phyloP scores from a whole-genome alignment of 2,329 filamentous ascomycete species.

The Penicillium decumbens region DNA sequence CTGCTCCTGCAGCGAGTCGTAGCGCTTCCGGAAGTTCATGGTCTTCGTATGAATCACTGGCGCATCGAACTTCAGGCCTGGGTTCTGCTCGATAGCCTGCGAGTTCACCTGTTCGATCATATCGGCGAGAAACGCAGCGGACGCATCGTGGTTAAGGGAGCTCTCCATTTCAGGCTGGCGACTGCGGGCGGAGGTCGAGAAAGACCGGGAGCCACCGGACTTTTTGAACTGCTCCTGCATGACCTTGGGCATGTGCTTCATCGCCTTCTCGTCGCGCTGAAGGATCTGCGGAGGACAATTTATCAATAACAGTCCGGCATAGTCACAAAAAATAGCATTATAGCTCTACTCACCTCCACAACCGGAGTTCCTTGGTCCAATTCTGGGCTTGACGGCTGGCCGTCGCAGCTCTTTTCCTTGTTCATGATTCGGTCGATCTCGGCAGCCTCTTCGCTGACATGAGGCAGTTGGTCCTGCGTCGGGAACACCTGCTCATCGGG shows the following conservation, averaged over 20 bases:
- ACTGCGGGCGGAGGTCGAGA: constrained; percentile 53
- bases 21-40: constrained; percentile 69
- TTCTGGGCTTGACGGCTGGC: constrained; percentile 51
- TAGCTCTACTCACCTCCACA: constrained; percentile 52
- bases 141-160: constrained; percentile 25
- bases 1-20: constrained; percentile 79
- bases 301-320: background rate
- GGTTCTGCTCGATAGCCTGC: constrained; percentile 34
- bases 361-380: constrained; percentile 62
- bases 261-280: constrained; percentile 57
- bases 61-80: constrained; percentile 73
- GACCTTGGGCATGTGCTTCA: constrained; percentile 62
- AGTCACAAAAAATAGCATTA: background rate
- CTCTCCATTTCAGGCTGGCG: constrained; percentile 30
- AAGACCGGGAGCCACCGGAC: constrained; percentile 48
- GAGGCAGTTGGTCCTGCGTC: constrained; percentile 52
- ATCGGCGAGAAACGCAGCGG: constrained; percentile 31
- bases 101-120: constrained; percentile 37
- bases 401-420: constrained; percentile 35
- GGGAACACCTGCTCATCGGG: constrained; percentile 39
- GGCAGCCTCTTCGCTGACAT: constrained; percentile 63
- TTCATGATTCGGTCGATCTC: constrained; percentile 57
- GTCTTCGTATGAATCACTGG: constrained; percentile 63
- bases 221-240: constrained; percentile 57
- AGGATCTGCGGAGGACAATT: constrained; percentile 50